Conservation (phyloP, 306 rosid genomes). For the Leucaena leucocephala region DNA sequence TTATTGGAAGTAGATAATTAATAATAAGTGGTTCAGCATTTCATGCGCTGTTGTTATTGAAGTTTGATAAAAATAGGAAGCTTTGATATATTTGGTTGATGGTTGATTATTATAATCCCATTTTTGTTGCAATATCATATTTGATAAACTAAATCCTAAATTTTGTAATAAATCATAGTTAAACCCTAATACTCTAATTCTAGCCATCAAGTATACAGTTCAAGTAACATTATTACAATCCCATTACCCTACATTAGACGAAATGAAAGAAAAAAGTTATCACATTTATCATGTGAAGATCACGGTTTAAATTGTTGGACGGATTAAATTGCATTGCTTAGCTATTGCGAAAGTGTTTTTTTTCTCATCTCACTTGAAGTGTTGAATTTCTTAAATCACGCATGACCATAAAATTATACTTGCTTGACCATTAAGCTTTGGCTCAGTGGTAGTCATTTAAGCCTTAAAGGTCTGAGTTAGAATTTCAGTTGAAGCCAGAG, state of each 20-base stretch:
- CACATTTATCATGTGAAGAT: not conserved
- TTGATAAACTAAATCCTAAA: not conserved
- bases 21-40: not conserved
- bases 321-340: conserved; percentile 16
- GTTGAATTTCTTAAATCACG: not conserved
- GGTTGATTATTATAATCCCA: not conserved
- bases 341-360: not conserved
- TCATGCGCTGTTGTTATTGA: not conserved
- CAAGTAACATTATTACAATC: not conserved
- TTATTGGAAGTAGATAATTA: not conserved
- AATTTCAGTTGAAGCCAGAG: not conserved
- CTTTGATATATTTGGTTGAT: not conserved
- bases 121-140: not conserved
- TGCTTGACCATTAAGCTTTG: not conserved
- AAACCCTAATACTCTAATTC: not conserved
- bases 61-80: conserved; percentile 5
- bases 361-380: not conserved
- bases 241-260: not conserved
- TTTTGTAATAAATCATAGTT: not conserved
- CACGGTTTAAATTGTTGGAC: not conserved
- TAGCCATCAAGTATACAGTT: not conserved
- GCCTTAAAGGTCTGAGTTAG: not conserved
- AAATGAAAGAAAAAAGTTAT: not conserved
- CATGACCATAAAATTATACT: conserved; percentile 5
- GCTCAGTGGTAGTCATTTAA: not conserved